Percentiles rank a stretch among this genome's conserved stretches.
phyloP scores from a whole-genome alignment of 164 flowering plant genomes.

The Berberis vulgaris region DNA sequence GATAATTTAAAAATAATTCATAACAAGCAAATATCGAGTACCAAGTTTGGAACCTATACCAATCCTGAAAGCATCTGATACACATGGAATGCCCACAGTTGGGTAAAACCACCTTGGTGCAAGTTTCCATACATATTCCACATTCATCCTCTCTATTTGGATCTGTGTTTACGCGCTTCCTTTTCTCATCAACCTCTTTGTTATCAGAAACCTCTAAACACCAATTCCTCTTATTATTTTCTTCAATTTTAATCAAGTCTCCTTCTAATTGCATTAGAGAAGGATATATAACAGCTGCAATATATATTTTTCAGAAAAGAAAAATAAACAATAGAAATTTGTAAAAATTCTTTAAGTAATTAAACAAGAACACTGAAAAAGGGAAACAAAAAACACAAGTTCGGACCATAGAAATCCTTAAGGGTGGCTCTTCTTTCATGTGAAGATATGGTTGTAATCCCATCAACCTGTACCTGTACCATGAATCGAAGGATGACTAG shows the following conservation, averaged over 20 bases:
- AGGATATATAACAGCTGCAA: slow-evolving; percentile 76
- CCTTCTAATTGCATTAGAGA: slow-evolving; percentile 53
- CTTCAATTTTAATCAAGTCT: slow-evolving; percentile 25
- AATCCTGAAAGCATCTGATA: slow-evolving; percentile 54
- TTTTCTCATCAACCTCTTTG: slow-evolving; percentile 21
- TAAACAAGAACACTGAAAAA: not conserved
- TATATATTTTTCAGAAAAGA: not conserved
- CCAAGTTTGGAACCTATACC: slow-evolving; percentile 23
- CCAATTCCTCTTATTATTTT: slow-evolving; percentile 14
- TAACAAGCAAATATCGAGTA: not conserved
- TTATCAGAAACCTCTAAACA: slow-evolving; percentile 10
- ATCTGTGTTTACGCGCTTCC: slow-evolving; percentile 20
- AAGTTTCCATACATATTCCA: slow-evolving; percentile 69
- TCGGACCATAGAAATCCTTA: slow-evolving; percentile 61
- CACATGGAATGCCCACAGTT: slow-evolving; percentile 72
- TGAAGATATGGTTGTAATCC: slow-evolving; percentile 43
- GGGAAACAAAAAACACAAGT: not conserved
- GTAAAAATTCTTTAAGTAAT: not conserved
- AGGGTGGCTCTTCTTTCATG: slow-evolving; percentile 56
- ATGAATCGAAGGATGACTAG: not conserved
- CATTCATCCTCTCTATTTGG: slow-evolving; percentile 58
- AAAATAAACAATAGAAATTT: not conserved
- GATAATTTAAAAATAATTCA: slow-evolving; percentile 1
- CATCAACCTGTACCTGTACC: slow-evolving; percentile 58
- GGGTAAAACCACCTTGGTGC: slow-evolving; percentile 54